These are phyloP conservation scores for Primulina eburnea DNA, from an alignment of 257 asterid species.

Conservation along the genomic window DNA sequence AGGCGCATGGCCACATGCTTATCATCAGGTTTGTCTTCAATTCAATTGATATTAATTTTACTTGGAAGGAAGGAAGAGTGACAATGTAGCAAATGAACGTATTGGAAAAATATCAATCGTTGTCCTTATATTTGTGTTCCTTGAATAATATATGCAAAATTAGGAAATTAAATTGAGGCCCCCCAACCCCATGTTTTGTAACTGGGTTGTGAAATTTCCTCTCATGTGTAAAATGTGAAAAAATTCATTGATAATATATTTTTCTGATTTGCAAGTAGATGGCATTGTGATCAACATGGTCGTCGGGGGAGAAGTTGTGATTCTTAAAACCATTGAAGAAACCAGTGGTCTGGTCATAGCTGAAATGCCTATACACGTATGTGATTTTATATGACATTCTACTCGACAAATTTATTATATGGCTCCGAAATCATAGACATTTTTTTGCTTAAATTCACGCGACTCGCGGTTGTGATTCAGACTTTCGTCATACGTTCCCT, in stretches of 20 bases:
- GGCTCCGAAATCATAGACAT: not conserved
- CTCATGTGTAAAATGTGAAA: conserved; percentile 3
- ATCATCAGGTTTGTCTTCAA: conserved; percentile 65
- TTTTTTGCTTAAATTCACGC: conserved; percentile 13
- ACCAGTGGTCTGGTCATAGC: conserved; percentile 70
- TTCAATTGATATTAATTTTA: conserved; percentile 19
- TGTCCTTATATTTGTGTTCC: conserved; percentile 18
- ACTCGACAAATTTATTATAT: not conserved
- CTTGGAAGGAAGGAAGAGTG: conserved; percentile 5
- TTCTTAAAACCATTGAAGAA: conserved; percentile 85
- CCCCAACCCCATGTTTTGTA: conserved; percentile 10
- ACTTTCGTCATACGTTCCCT: conserved; percentile 5
- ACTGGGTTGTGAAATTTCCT: conserved; percentile 15
- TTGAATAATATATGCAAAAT: not conserved
- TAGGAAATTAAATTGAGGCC: conserved; percentile 11
- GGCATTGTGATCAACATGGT: conserved; percentile 92
- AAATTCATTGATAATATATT: not conserved
- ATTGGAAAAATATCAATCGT: not conserved
- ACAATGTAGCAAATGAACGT: conserved; percentile 16
- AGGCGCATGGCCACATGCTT: conserved; percentile 90
- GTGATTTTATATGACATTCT: conserved; percentile 21
- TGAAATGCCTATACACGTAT: conserved; percentile 94
- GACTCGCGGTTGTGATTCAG: conserved; percentile 16
- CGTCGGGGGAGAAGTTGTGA: conserved; percentile 87
- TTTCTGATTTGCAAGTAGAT: conserved; percentile 46